Evolutionary conservation across 2,329 filamentous ascomycete species (phyloP).

Genomic region (Fusarium hainanense): DNA sequence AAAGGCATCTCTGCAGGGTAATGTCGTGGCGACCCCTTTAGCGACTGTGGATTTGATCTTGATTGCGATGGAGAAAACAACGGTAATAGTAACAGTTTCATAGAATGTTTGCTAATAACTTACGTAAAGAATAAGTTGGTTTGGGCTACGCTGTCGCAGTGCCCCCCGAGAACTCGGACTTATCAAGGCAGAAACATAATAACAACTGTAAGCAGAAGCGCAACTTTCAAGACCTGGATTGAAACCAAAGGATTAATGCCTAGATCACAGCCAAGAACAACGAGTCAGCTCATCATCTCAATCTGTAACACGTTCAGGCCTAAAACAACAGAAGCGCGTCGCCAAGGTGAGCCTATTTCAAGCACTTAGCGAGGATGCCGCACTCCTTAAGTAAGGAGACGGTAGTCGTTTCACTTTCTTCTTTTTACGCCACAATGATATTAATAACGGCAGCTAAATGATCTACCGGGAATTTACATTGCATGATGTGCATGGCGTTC

Average conservation of each 20-base stretch:
- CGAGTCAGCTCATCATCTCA: background rate
- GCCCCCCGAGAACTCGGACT: background rate
- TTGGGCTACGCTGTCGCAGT: background rate
- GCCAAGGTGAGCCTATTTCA: background rate
- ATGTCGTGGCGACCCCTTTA: background rate
- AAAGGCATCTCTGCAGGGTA: background rate
- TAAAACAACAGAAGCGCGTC: background rate
- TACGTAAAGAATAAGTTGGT: background rate
- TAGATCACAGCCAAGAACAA: fast-evolving
- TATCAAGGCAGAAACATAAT: fast-evolving
- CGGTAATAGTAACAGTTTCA: background rate
- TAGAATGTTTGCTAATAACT: fast-evolving
- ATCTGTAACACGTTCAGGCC: background rate
- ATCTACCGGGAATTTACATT: background rate
- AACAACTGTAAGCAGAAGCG: fast-evolving
- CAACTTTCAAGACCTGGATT: background rate
- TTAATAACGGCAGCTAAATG: background rate
- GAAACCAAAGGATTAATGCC: fast-evolving
- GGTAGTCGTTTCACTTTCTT: background rate
- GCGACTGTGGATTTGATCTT: too few species aligned
- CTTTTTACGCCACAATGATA: background rate
- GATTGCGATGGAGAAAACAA: fast-evolving
- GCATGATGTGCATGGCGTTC: background rate
- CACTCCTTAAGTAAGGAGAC: background rate
- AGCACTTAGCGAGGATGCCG: background rate